Conservation (phyloP, 169 alveolate species). For the Eimeria tenella region DNA sequence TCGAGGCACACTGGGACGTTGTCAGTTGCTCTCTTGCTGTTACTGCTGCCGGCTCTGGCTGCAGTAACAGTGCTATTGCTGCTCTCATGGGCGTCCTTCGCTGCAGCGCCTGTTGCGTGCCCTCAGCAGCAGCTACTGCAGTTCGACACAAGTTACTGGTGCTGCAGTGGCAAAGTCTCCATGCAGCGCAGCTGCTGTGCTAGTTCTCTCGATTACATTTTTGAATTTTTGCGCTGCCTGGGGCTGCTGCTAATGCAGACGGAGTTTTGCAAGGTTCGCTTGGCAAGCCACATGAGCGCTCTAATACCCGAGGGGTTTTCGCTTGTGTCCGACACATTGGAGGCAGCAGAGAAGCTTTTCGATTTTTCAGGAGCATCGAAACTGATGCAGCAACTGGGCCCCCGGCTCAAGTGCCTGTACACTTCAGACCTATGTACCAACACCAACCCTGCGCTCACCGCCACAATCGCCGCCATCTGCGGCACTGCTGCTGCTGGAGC, state of each 20-base stretch:
- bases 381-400: not conserved
- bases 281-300: not conserved
- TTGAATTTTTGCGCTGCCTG: not conserved
- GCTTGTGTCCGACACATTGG: not conserved
- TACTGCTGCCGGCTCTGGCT: not conserved
- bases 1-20: not conserved
- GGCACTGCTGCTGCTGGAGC: conserved; percentile 6
- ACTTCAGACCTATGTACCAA: conserved; percentile 34
- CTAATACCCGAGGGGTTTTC: not conserved
- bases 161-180: not conserved
- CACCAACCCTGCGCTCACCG: conserved; percentile 21
- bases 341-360: conserved; percentile 15
- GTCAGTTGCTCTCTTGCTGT: not conserved
- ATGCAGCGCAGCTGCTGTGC: not conserved
- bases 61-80: not conserved
- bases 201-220: not conserved
- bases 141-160: too few relatives aligned
- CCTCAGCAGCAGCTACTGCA: too few relatives aligned
- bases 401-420: conserved; percentile 2
- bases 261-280: conserved; percentile 10
- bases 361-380: not conserved
- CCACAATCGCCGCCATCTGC: conserved; percentile 22
- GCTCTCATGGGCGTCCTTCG: not conserved
- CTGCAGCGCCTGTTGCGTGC: not conserved
- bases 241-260: not conserved